A percentile compares a stretch with the other conserved stretches of the same genome.
These are phyloP conservation scores for Paecilomyces variotii DNA, from an alignment of 2,329 filamentous ascomycete species.

Conservation along the genomic window DNA sequence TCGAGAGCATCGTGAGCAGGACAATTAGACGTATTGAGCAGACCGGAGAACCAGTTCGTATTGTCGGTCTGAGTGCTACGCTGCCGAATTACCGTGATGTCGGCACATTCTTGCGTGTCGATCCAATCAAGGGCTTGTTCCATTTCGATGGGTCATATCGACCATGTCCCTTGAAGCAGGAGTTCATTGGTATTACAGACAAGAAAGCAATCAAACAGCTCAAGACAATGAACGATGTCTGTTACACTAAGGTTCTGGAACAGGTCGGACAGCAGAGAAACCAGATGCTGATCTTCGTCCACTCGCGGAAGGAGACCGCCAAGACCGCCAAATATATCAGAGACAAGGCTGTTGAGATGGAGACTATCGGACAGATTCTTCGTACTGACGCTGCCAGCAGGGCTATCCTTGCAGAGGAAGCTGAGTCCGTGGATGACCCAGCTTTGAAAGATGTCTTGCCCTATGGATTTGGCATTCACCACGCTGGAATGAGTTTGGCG, in stretches of 20 bases:
- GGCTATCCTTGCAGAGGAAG: slow-evolving; percentile 79
- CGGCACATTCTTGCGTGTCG: slow-evolving; percentile 86
- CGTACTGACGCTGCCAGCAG: slow-evolving; percentile 85
- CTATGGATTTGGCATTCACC: slow-evolving; percentile 96
- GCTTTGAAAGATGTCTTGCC: slow-evolving; percentile 91
- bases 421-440: slow-evolving; percentile 70
- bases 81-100: slow-evolving; percentile 96
- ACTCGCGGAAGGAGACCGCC: slow-evolving; percentile 94
- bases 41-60: slow-evolving; percentile 83
- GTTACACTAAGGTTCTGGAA: slow-evolving; percentile 93
- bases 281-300: slow-evolving; percentile 98
- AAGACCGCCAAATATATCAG: slow-evolving; percentile 95
- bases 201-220: slow-evolving; percentile 98
- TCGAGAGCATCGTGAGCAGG: slow-evolving; percentile 93
- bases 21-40: slow-evolving; percentile 91
- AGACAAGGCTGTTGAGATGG: slow-evolving; percentile 93
- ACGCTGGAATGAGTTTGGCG: slow-evolving; percentile 92
- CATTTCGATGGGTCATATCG: slow-evolving; percentile 93
- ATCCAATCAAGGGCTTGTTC: slow-evolving; percentile 77
- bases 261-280: slow-evolving; percentile 89
- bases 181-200: slow-evolving; percentile 95
- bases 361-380: slow-evolving; percentile 93
- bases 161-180: slow-evolving; percentile 89
- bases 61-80: slow-evolving; percentile 89
- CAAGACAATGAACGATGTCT: slow-evolving; percentile 99